These are phyloP conservation scores for Leccinum barrowsii DNA, from an alignment of 768 basidiomycete genomes.

Conservation along the genomic window DNA sequence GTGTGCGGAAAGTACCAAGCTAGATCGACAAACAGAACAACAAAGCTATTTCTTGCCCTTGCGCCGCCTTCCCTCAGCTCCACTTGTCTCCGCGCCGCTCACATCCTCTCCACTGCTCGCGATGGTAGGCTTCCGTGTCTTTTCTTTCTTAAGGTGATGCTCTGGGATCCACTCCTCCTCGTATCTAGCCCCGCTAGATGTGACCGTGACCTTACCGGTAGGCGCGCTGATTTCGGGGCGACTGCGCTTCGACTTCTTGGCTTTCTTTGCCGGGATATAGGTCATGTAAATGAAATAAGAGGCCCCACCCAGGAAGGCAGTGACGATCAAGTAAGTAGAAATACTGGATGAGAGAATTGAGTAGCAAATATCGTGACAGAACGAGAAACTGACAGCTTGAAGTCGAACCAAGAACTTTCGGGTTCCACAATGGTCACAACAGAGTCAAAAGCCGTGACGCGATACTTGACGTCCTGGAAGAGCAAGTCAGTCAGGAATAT, in stretches of 20 bases:
- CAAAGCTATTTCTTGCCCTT: constrained; percentile 46
- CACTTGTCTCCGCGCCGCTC: constrained; percentile 64
- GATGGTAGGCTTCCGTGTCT: constrained; percentile 44
- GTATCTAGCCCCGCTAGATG: constrained; percentile 61
- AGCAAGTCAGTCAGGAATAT: neutral
- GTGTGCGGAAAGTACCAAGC: neutral
- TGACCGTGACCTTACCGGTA: constrained; percentile 56
- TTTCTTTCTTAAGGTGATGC: constrained; percentile 73
- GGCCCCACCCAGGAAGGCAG: constrained; percentile 57
- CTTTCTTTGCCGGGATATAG: constrained; percentile 61
- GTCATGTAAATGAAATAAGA: constrained; percentile 63
- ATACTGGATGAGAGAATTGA: constrained; percentile 34
- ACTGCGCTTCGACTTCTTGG: constrained; percentile 46
- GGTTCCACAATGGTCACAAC: constrained; percentile 80
- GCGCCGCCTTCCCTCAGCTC: constrained; percentile 46
- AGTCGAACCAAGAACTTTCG: constrained; percentile 70
- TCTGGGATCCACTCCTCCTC: constrained; percentile 94
- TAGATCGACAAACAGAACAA: neutral
- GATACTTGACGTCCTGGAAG: constrained; percentile 51
- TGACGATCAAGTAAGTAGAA: constrained; percentile 68
- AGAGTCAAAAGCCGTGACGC: constrained; percentile 69
- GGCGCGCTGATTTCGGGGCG: constrained; percentile 49
- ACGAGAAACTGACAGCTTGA: constrained; percentile 63
- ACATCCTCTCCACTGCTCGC: constrained; percentile 61
- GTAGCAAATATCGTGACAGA: neutral